Percentiles rank a stretch among this genome's conserved stretches.
These are phyloP conservation scores for Eimeria sp. DNA, from an alignment of 169 alveolate species.

Conservation along the genomic window DNA sequence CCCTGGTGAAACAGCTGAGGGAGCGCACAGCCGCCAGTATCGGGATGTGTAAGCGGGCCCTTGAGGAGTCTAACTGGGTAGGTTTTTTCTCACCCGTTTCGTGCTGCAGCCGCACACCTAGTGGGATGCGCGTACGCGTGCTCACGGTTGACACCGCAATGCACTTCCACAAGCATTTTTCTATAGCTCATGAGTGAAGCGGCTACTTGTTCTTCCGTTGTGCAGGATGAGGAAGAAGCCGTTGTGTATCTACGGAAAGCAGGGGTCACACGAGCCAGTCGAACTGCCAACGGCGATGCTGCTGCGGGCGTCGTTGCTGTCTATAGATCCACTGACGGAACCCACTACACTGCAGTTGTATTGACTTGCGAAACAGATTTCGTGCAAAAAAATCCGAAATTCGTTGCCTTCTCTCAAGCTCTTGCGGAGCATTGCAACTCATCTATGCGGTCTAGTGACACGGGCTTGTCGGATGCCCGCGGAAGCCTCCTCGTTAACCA, in stretches of 20 bases:
- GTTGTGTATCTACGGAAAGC: conserved; percentile 14
- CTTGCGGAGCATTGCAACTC: conserved; percentile 33
- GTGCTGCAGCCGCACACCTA: not conserved
- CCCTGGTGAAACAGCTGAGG: conserved; percentile 32
- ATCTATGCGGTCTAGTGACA: not conserved
- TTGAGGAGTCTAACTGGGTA: conserved; percentile 27
- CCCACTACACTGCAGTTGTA: conserved; percentile 20
- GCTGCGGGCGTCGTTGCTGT: conserved; percentile 32
- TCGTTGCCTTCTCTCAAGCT: conserved; percentile 28
- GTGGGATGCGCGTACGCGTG: not conserved
- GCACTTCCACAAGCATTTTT: not conserved
- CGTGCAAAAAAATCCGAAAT: conserved; percentile 28
- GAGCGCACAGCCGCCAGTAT: conserved; percentile 23
- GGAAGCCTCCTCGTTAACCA: not conserved
- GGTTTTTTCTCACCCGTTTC: not conserved
- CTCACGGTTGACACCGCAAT: not conserved
- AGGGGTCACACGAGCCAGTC: conserved; percentile 31
- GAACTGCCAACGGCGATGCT: conserved; percentile 11
- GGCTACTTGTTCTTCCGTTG: not conserved
- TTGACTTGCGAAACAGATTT: conserved; percentile 48
- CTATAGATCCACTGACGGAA: not conserved
- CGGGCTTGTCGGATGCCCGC: not conserved
- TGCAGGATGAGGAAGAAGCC: conserved; percentile 56
- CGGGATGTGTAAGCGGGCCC: conserved; percentile 43
- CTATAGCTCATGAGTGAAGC: not conserved